These are phyloP conservation scores for Suillus discolor DNA, from an alignment of 768 basidiomycete species.

Conservation along the genomic window DNA sequence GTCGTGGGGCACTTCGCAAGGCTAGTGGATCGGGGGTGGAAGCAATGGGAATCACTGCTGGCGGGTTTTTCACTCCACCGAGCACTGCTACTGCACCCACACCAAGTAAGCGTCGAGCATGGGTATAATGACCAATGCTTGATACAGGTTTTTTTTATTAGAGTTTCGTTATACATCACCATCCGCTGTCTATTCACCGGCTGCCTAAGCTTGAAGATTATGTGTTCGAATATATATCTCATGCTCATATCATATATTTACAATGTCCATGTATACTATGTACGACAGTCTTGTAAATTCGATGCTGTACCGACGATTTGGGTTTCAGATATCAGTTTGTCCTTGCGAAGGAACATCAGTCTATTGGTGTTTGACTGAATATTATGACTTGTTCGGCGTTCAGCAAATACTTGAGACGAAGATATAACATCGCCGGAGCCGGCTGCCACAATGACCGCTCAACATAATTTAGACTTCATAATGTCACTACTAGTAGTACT, in stretches of 20 bases:
- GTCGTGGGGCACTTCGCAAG: constrained; percentile 63
- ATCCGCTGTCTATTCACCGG: neutral
- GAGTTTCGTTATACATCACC: too few relatives aligned
- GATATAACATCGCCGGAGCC: neutral
- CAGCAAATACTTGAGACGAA: neutral
- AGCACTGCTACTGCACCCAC: constrained; percentile 29
- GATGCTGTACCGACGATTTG: neutral
- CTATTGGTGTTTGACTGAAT: too few relatives aligned
- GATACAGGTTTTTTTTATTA: neutral
- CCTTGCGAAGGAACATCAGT: neutral
- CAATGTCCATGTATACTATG: neutral
- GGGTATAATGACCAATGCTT: neutral
- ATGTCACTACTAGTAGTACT: neutral
- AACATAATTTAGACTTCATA: neutral
- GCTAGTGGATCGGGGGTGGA: constrained; percentile 73
- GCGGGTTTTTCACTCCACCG: constrained; percentile 75
- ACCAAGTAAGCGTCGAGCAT: neutral
- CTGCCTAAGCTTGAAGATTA: neutral
- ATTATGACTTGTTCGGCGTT: neutral
- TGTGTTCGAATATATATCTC: neutral
- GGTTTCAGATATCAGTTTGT: neutral
- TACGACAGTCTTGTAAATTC: neutral
- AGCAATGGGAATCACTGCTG: constrained; percentile 73
- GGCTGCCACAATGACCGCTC: neutral
- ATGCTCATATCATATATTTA: neutral